Percentiles rank a stretch among this genome's conserved stretches.
These are phyloP conservation scores for Crucihimalaya himalaica DNA, from an alignment of 345 rosid genomes.

Conservation along the genomic window DNA sequence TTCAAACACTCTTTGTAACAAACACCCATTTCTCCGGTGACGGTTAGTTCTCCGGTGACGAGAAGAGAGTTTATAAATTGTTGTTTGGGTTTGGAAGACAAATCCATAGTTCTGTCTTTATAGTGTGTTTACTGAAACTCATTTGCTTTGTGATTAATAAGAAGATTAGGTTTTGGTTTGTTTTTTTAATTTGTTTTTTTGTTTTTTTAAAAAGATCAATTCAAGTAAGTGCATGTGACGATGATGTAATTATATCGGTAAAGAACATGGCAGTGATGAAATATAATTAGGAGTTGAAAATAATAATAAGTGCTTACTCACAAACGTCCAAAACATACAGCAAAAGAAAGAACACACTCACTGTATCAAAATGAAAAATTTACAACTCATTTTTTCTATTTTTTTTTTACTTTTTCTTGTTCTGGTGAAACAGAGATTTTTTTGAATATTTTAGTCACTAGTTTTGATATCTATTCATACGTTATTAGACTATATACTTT, in stretches of 20 bases:
- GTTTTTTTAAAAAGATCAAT: not conserved
- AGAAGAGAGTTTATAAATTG: conserved; percentile 1
- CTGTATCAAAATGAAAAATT: conserved; percentile 16
- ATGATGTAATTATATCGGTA: conserved; percentile 46
- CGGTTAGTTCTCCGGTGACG: conserved; percentile 11
- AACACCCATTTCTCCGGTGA: conserved; percentile 45
- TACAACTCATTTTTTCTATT: not conserved
- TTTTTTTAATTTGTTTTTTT: not conserved
- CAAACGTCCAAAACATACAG: conserved; percentile 36
- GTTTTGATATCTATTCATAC: conserved; percentile 26
- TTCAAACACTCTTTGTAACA: conserved; percentile 80
- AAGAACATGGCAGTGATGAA: conserved; percentile 45
- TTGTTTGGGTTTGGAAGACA: conserved; percentile 32
- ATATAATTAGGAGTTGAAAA: conserved; percentile 31
- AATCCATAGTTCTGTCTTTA: conserved; percentile 38
- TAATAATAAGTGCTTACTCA: conserved; percentile 25
- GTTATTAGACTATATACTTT: conserved; percentile 22
- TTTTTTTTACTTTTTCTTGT: conserved; percentile 31
- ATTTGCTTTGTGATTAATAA: conserved; percentile 25
- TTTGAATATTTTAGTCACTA: not conserved
- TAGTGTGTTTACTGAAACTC: conserved; percentile 29
- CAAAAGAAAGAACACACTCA: conserved; percentile 25
- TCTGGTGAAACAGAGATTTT: conserved; percentile 21
- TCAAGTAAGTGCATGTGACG: conserved; percentile 40
- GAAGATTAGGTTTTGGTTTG: conserved; percentile 32